phyloP scores from a whole-genome alignment of 2,329 filamentous ascomycete species.

The Aspergillus sp. region DNA sequence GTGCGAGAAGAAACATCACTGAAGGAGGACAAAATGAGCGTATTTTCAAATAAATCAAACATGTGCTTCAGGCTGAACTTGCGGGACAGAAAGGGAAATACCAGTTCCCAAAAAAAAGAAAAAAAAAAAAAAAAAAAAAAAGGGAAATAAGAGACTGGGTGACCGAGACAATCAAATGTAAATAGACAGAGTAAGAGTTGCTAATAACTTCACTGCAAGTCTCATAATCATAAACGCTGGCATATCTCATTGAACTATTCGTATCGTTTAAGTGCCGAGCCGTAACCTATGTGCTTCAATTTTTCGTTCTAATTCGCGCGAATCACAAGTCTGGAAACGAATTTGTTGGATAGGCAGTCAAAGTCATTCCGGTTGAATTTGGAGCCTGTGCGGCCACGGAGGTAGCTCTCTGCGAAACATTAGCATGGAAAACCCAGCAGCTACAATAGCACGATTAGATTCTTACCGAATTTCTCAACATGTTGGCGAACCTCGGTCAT shows the following conservation, averaged over 20 bases:
- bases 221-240: slow-evolving; percentile 26
- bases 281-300: slow-evolving; percentile 23
- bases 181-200: slow-evolving; percentile 23
- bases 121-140: slow-evolving; percentile 3
- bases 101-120: slow-evolving; percentile 7
- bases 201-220: slow-evolving; percentile 20
- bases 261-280: slow-evolving; percentile 24
- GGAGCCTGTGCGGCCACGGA: slow-evolving; percentile 73
- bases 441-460: background rate
- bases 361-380: slow-evolving; percentile 92
- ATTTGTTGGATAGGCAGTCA: slow-evolving; percentile 95
- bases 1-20: slow-evolving; percentile 39
- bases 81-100: slow-evolving; percentile 8
- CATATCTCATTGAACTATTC: slow-evolving; percentile 30
- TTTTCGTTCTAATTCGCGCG: slow-evolving; percentile 69
- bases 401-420: slow-evolving; percentile 72
- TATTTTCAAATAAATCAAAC: slow-evolving; percentile 30
- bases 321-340: slow-evolving; percentile 93
- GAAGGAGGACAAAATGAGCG: slow-evolving; percentile 31
- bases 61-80: slow-evolving; percentile 20
- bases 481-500: slow-evolving; percentile 95
- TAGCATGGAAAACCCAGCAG: slow-evolving; percentile 34
- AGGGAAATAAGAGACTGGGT: slow-evolving; percentile 14
- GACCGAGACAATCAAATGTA: slow-evolving; percentile 23
- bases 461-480: slow-evolving; percentile 88